These are phyloP conservation scores for Phytopythium helicoides DNA, from an alignment of 352 stramenopile genomes.

Conservation along the genomic window DNA sequence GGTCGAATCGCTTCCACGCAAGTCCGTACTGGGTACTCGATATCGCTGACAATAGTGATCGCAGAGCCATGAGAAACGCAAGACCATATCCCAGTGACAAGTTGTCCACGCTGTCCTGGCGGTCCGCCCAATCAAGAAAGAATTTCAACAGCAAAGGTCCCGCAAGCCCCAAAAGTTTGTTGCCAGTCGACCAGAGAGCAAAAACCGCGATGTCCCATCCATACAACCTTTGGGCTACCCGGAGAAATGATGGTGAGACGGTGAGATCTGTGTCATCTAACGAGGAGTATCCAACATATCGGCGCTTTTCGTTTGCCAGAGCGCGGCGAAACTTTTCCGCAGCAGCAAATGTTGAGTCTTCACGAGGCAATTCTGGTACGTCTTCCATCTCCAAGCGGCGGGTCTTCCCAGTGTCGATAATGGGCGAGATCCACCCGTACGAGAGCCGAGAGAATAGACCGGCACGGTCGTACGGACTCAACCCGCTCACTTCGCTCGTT, in stretches of 20 bases:
- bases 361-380: constrained; percentile 43
- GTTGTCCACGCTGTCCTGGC: constrained; percentile 19
- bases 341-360: constrained; percentile 48
- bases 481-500: not conserved
- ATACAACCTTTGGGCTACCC: constrained; percentile 49
- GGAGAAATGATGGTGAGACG: constrained; percentile 43
- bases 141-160: constrained; percentile 79
- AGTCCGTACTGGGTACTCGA: constrained; percentile 79
- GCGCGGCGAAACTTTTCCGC: constrained; percentile 39
- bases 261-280: not conserved
- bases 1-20: constrained; percentile 74
- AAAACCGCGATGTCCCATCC: constrained; percentile 55
- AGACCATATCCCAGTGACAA: constrained; percentile 55
- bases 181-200: constrained; percentile 61
- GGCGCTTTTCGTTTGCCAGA: constrained; percentile 33
- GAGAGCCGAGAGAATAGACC: constrained; percentile 57
- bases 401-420: constrained; percentile 48
- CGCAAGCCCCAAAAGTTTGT: constrained; percentile 66
- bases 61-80: constrained; percentile 43
- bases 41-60: constrained; percentile 56
- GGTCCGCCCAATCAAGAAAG: constrained; percentile 72
- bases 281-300: not conserved
- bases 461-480: constrained; percentile 51
- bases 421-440: constrained; percentile 65
- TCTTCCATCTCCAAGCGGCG: constrained; percentile 61